A percentile compares a stretch with the other conserved stretches of the same genome.
These are phyloP conservation scores for Pseudophaeomoniella oleicola DNA, from an alignment of 2,329 filamentous ascomycete genomes.

Conservation along the genomic window DNA sequence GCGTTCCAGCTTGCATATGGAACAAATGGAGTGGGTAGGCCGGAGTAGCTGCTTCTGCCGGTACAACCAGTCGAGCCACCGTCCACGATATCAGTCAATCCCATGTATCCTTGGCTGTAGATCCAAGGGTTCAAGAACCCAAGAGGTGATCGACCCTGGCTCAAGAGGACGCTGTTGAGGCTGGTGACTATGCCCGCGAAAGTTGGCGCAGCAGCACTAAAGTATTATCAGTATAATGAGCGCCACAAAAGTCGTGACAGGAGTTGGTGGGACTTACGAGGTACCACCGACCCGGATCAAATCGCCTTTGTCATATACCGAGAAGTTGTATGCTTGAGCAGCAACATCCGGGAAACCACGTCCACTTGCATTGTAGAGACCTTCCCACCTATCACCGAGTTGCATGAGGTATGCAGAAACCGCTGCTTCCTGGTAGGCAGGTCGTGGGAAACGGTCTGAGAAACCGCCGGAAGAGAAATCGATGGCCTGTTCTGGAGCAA, in stretches of 20 bases:
- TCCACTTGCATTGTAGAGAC: constrained; percentile 36
- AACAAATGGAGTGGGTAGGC: constrained; percentile 22
- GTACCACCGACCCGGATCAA: constrained; percentile 29
- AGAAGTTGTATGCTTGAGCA: constrained; percentile 35
- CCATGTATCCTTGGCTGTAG: constrained; percentile 30
- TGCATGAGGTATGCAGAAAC: constrained; percentile 28
- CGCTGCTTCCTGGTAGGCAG: constrained; percentile 30
- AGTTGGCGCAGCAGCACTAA: constrained; percentile 43
- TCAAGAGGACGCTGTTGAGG: constrained; percentile 48
- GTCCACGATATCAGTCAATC: constrained; percentile 33
- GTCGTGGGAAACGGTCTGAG: constrained; percentile 32
- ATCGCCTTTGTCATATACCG: constrained; percentile 23
- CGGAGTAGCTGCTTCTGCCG: constrained; percentile 21
- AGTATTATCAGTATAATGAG: constrained; percentile 7
- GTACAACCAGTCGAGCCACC: constrained; percentile 32
- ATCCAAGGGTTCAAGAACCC: constrained; percentile 51
- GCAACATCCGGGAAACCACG: constrained; percentile 49
- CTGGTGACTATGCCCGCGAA: constrained; percentile 49
- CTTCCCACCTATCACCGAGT: constrained; percentile 26
- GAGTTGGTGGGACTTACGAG: constrained; percentile 12
- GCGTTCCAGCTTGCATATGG: constrained; percentile 36
- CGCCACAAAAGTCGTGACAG: constrained; percentile 2
- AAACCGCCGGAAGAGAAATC: constrained; percentile 39
- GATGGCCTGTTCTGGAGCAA: constrained; percentile 37
- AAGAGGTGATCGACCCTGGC: constrained; percentile 35